phyloP scores from a whole-genome alignment of 768 basidiomycete species.

The Fomitopsis serialis region DNA sequence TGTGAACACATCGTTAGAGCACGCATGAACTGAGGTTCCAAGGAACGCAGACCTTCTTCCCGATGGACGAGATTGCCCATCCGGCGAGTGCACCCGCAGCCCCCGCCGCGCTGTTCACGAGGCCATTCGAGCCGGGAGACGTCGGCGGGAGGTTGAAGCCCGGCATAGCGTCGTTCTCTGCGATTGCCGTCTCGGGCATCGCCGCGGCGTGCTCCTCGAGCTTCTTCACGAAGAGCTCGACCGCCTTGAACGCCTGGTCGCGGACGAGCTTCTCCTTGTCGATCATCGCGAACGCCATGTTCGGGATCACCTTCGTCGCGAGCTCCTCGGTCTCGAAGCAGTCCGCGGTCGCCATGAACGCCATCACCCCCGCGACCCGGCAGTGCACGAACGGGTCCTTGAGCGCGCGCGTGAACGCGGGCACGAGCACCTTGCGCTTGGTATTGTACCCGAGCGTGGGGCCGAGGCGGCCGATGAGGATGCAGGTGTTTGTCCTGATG shows the following conservation, averaged over 20 bases:
- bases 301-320: constrained; percentile 85
- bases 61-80: constrained; percentile 91
- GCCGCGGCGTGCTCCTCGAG: constrained; percentile 72
- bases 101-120: constrained; percentile 85
- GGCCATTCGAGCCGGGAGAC: constrained; percentile 31
- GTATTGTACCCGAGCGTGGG: constrained; percentile 83
- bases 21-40: neutral
- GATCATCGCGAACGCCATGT: constrained; percentile 70
- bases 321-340: constrained; percentile 86
- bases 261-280: constrained; percentile 96
- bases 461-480: constrained; percentile 88
- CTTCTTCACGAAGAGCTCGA: constrained; percentile 81
- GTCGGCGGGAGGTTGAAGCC: constrained; percentile 9
- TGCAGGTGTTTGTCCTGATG: constrained; percentile 96
- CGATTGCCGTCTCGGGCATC: constrained; percentile 62
- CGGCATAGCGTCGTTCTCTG: constrained; percentile 15
- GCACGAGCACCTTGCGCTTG: constrained; percentile 93
- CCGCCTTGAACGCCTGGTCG: constrained; percentile 93
- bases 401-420: constrained; percentile 85
- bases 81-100: constrained; percentile 90
- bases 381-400: constrained; percentile 93
- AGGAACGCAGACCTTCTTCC: constrained; percentile 57
- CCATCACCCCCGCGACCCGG: constrained; percentile 91
- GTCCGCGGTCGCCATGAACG: constrained; percentile 90
- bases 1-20: constrained; percentile 18